Percentiles rank a stretch among this genome's conserved stretches.
These are phyloP conservation scores for Penicillium rolfsii DNA, from an alignment of 2,329 filamentous ascomycete genomes.

Conservation along the genomic window DNA sequence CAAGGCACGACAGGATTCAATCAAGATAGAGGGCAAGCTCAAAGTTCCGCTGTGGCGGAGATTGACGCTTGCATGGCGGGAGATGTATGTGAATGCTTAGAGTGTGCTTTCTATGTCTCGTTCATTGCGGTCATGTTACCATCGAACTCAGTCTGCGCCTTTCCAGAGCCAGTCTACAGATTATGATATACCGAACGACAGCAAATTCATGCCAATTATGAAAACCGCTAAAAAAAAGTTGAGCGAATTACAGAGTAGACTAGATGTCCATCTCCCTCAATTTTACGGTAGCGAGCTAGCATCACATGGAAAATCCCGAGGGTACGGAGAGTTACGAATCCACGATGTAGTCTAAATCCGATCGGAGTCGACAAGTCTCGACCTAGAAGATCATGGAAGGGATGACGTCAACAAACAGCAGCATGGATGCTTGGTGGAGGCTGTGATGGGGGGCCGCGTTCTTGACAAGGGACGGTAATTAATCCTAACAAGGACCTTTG, in stretches of 20 bases:
- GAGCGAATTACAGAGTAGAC: neutral
- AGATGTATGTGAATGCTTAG: constrained; percentile 9
- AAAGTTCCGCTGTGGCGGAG: constrained; percentile 15
- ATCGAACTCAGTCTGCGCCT: neutral
- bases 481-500: neutral
- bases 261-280: neutral
- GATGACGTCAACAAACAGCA: neutral
- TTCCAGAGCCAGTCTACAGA: neutral
- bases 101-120: neutral
- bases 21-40: constrained; percentile 62
- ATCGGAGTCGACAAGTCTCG: neutral
- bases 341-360: neutral
- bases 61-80: constrained; percentile 14
- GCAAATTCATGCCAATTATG: neutral
- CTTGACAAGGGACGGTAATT: neutral
- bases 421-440: neutral
- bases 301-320: neutral
- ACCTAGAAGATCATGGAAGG: too few species aligned
- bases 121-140: neutral
- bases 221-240: neutral
- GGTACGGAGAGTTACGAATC: neutral
- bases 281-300: neutral
- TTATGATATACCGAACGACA: neutral
- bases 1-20: constrained; percentile 7
- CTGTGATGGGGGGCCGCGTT: neutral